Conservation (phyloP, 768 basidiomycete genomes). For the Agaricus bisporus region DNA sequence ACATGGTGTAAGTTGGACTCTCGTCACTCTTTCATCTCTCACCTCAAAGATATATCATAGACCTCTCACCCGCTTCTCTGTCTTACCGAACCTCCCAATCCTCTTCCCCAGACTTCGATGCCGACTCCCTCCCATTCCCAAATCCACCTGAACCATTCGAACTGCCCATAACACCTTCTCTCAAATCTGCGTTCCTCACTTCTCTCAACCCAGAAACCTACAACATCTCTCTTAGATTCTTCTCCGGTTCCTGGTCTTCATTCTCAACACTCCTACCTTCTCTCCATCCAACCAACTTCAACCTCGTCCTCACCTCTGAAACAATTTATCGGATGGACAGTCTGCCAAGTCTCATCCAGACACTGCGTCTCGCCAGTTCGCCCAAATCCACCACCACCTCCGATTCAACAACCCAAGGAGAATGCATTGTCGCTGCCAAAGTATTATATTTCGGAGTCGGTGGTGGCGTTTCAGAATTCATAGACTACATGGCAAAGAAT, state of each 20-base stretch:
- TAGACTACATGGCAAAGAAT: conserved; percentile 50
- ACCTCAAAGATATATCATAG: conserved; percentile 25
- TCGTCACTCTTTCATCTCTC: neutral
- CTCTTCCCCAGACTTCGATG: conserved; percentile 21
- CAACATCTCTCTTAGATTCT: conserved; percentile 64
- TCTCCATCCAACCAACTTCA: conserved; percentile 38
- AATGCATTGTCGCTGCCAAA: conserved; percentile 84
- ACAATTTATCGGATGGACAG: conserved; percentile 80
- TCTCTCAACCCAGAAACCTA: conserved; percentile 40
- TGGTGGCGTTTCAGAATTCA: conserved; percentile 70
- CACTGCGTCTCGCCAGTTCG: conserved; percentile 38
- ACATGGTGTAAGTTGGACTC: conserved; percentile 64
- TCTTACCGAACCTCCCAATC: conserved; percentile 31
- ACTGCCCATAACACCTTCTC: conserved; percentile 56
- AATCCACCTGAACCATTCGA: conserved; percentile 38
- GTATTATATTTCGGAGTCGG: conserved; percentile 94
- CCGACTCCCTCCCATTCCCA: conserved; percentile 15
- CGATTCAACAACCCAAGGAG: neutral
- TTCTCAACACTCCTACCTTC: conserved; percentile 32
- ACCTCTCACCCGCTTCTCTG: conserved; percentile 53
- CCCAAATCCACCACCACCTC: neutral
- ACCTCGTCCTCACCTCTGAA: conserved; percentile 83
- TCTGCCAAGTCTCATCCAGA: conserved; percentile 50
- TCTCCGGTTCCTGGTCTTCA: conserved; percentile 70
- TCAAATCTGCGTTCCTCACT: conserved; percentile 57